phyloP scores from a whole-genome alignment of 2,329 filamentous ascomycete species.

The Drechslera avenae region DNA sequence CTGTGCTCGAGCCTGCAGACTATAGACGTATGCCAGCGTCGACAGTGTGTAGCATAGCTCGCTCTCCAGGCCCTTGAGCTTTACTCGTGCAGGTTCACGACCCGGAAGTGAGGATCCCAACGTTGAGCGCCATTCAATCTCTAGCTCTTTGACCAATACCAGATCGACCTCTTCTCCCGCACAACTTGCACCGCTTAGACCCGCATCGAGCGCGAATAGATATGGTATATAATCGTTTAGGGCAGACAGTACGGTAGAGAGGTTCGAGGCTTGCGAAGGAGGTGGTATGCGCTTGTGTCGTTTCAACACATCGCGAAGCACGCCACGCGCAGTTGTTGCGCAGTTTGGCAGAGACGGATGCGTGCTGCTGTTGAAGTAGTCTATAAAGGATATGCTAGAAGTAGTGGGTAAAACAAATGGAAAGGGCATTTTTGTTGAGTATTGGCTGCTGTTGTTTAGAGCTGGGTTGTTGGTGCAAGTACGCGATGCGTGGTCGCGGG shows the following conservation, averaged over 20 bases:
- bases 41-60: slow-evolving; percentile 81
- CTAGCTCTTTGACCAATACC: slow-evolving; percentile 69
- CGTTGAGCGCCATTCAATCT: slow-evolving; percentile 81
- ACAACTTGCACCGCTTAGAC: slow-evolving; percentile 63
- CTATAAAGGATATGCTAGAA: slow-evolving; percentile 80
- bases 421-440: slow-evolving; percentile 72
- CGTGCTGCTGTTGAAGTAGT: slow-evolving; percentile 75
- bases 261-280: slow-evolving; percentile 69
- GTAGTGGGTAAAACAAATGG: slow-evolving; percentile 89
- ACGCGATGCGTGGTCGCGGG: slow-evolving; percentile 29
- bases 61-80: slow-evolving; percentile 75
- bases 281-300: slow-evolving; percentile 84
- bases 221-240: slow-evolving; percentile 83
- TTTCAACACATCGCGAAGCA: slow-evolving; percentile 83
- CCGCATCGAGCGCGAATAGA: slow-evolving; percentile 75
- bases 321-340: slow-evolving; percentile 80
- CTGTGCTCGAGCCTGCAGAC: slow-evolving; percentile 71
- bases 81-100: slow-evolving; percentile 69
- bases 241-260: slow-evolving; percentile 71
- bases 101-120: slow-evolving; percentile 65
- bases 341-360: slow-evolving; percentile 87
- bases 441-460: slow-evolving; percentile 16
- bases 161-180: slow-evolving; percentile 69
- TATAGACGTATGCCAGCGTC: slow-evolving; percentile 75
- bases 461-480: slow-evolving; percentile 30